phyloP scores from a whole-genome alignment of 2,329 filamentous ascomycete genomes.

The Daldinia sp. region DNA sequence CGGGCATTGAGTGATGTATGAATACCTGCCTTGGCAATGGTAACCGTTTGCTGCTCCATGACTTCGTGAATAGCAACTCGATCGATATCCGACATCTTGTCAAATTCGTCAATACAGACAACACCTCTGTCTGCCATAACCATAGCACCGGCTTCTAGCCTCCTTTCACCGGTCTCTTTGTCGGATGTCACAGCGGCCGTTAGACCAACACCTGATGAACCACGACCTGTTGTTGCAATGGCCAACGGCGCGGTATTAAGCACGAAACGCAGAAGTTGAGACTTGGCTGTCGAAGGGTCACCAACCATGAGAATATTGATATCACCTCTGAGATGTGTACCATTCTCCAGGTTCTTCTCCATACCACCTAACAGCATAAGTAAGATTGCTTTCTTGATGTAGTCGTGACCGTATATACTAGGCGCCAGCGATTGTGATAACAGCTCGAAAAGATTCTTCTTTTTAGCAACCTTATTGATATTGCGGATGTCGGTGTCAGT shows the following conservation, averaged over 20 bases:
- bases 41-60: slow-evolving; percentile 99
- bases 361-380: slow-evolving; percentile 94
- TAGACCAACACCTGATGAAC: slow-evolving; percentile 96
- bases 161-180: slow-evolving; percentile 95
- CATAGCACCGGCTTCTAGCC: slow-evolving; percentile 97
- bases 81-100: slow-evolving; percentile 99
- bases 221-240: slow-evolving; percentile 95
- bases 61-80: slow-evolving; percentile 99
- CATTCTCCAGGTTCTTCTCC: slow-evolving; percentile 98
- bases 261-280: slow-evolving; percentile 95
- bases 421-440: slow-evolving; percentile 94
- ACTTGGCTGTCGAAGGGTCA: slow-evolving; percentile 97
- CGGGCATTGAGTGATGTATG: slow-evolving; percentile 96
- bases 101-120: slow-evolving; percentile 98
- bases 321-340: slow-evolving; percentile 95
- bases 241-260: slow-evolving; percentile 95
- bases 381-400: slow-evolving; percentile 97
- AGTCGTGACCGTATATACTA: slow-evolving; percentile 95
- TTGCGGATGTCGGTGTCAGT: slow-evolving; percentile 98
- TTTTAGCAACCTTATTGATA: slow-evolving; percentile 97
- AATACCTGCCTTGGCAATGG: slow-evolving; percentile 97
- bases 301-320: slow-evolving; percentile 99
- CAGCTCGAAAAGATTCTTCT: slow-evolving; percentile 90
- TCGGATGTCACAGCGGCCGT: slow-evolving; percentile 96
- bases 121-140: slow-evolving; percentile 96